These are phyloP conservation scores for Aspergillus niger DNA, from an alignment of 2,329 filamentous ascomycete species.

Conservation along the genomic window DNA sequence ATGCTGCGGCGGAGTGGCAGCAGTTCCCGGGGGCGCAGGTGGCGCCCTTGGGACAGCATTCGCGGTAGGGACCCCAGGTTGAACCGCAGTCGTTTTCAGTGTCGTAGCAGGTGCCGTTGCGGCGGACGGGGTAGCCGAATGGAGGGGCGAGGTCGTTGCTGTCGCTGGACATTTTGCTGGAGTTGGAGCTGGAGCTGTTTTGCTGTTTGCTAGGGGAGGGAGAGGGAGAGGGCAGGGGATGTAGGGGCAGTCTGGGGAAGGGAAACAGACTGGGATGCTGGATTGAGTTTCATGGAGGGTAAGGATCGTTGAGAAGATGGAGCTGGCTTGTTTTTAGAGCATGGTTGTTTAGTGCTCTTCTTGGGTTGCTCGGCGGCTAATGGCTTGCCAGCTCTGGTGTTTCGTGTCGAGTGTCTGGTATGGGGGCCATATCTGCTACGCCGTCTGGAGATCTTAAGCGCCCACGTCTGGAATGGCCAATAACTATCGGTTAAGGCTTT, in stretches of 20 bases:
- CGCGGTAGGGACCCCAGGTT: conserved; percentile 23
- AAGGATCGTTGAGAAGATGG: neutral
- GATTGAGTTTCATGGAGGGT: neutral
- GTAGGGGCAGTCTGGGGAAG: neutral
- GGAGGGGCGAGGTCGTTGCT: conserved; percentile 8
- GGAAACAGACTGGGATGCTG: neutral
- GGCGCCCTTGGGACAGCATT: conserved; percentile 22
- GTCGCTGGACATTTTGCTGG: neutral
- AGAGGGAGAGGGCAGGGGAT: neutral
- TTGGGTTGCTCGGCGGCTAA: neutral
- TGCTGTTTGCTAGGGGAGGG: neutral
- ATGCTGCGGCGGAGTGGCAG: conserved; percentile 22
- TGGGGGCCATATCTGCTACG: neutral
- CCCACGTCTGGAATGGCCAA: neutral
- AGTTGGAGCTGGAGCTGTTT: no score
- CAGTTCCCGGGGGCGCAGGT: conserved; percentile 20
- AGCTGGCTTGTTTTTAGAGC: neutral
- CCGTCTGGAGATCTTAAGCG: neutral
- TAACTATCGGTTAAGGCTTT: neutral
- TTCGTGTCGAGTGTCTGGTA: neutral
- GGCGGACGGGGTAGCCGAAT: conserved; percentile 24
- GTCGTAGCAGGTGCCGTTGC: conserved; percentile 22
- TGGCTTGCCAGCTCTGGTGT: no score
- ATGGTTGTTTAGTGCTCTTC: neutral
- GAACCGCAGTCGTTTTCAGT: conserved; percentile 22